These are phyloP conservation scores for Neurospora cerealis DNA, from an alignment of 495 filamentous ascomycete species.

Conservation along the genomic window DNA sequence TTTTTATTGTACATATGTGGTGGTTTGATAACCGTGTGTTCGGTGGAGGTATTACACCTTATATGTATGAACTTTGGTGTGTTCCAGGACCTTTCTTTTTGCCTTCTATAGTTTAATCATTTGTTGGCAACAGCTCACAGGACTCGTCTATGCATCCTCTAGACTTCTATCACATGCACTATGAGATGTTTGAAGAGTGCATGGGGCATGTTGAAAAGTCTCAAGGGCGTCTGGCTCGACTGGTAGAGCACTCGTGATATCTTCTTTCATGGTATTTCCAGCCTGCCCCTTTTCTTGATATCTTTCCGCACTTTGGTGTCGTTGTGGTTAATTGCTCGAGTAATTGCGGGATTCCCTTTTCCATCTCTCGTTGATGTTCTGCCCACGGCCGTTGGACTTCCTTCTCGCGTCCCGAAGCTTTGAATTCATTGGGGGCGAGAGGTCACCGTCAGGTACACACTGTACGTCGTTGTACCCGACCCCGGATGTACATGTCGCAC, in stretches of 20 bases:
- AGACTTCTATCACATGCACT: background rate
- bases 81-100: background rate
- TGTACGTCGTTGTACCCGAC: background rate
- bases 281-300: background rate
- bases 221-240: background rate
- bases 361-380: background rate
- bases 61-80: background rate
- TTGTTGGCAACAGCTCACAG: background rate
- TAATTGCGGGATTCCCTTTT: background rate
- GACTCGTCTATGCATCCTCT: background rate
- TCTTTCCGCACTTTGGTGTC: background rate
- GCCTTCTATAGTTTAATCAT: background rate
- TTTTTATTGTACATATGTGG: background rate
- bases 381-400: background rate
- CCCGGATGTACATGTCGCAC: background rate
- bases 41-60: background rate
- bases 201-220: background rate
- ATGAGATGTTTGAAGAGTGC: background rate
- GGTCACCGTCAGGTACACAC: background rate
- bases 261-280: background rate
- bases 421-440: background rate
- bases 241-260: background rate
- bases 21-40: background rate
- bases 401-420: background rate
- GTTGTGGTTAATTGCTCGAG: background rate